Base-by-base conservation (phyloP, 768 basidiomycete species). In the Rhizopogon salebrosus region DNA sequence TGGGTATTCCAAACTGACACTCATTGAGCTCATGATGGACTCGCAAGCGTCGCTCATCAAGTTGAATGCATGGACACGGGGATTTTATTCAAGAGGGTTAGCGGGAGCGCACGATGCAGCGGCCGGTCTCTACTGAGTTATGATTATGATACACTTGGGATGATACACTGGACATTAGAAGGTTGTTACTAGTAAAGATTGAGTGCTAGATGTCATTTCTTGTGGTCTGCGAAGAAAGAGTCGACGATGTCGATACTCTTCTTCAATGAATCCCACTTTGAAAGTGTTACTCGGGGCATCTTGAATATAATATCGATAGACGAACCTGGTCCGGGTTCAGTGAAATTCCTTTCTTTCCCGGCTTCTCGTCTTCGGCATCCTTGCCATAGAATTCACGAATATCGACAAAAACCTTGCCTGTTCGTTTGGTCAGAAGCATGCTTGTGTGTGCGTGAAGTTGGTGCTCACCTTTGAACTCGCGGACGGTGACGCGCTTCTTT, bases 341-440 rank as follows among this genome's bases (percentile, higher is more conserved):
- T 0, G 85, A 78, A 48, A 92, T 87, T 8, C 89, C 90, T 60
- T 91, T 92, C 67, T 89, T 92, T 0, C 88, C 87, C 0, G 90
- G 89, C 56, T 85, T 89, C 57, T 80, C 75, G 3, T 84, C 82
- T 5, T 83, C 81, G 0, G 65, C 67, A 1, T 78, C 70, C 20
- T 68, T 64, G 49, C 67, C 74, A 50, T 87, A 92, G 59, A 77
- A 92, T 64, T 92, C 87, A 37, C 89, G 80, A 49, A 92, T 88
- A 60, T 91, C 87, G 23, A 91, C 64, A 39, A 82, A 70, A 3
- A 76, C 62, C 1, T 67, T 72, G 7, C 84, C 85, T 75, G 77
- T 3, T 31, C 3, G 18, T 26, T 16, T 13, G 1, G 41, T 45
- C 18, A 74, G 67, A 73, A 75, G 36, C 56, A 57, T 34, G 69